Conservation (phyloP, 495 filamentous ascomycete species). For the Beverwykella pulmonaria region DNA sequence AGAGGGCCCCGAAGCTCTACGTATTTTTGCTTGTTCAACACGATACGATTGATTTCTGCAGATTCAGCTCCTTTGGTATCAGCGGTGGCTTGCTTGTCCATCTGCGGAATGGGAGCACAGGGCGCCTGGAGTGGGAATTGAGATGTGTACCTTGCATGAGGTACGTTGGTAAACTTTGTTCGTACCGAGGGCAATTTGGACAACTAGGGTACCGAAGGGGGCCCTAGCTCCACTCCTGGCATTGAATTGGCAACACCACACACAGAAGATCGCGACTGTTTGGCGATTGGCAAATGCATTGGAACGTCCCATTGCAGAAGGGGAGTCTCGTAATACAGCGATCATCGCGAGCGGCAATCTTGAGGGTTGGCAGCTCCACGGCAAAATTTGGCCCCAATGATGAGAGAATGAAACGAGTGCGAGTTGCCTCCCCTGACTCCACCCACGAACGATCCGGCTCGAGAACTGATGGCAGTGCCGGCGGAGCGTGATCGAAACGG, state of each 20-base stretch:
- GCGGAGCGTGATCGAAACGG: slow-evolving; percentile 12
- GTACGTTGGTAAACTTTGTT: slow-evolving; percentile 1
- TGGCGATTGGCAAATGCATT: not conserved
- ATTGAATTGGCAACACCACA: not conserved
- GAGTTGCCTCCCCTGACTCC: too few relatives aligned
- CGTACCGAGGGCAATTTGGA: slow-evolving; percentile 30
- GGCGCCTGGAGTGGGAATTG: not conserved
- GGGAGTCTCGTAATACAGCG: not conserved
- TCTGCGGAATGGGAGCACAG: not conserved
- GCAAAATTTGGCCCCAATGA: not conserved
- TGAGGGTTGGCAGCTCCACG: not conserved
- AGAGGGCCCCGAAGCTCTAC: not conserved
- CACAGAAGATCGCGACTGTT: not conserved
- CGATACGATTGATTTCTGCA: not conserved
- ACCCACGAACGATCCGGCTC: not conserved
- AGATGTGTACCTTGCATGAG: slow-evolving; percentile 28
- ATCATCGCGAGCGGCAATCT: not conserved
- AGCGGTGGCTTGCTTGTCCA: not conserved
- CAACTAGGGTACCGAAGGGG: slow-evolving; percentile 13
- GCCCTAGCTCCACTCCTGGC: slow-evolving; percentile 4
- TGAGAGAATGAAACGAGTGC: too few relatives aligned
- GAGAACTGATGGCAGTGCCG: slow-evolving; percentile 23
- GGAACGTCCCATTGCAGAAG: not conserved
- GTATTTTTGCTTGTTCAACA: not conserved
- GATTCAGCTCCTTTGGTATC: not conserved